phyloP scores from a whole-genome alignment of 2,329 filamentous ascomycete genomes.

The Alternaria metachromatica region DNA sequence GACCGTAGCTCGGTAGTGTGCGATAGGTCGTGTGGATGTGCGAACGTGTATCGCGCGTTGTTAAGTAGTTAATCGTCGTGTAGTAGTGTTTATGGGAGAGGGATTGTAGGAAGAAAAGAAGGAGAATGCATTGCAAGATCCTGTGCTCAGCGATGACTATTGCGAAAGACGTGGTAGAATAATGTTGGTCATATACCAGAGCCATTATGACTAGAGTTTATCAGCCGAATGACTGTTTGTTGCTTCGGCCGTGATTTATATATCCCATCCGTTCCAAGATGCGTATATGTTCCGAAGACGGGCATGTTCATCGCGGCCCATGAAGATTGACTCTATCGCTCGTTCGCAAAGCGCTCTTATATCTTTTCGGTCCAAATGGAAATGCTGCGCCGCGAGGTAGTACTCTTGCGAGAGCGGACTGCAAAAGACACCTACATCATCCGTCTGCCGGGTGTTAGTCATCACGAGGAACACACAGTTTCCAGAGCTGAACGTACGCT shows the following conservation, averaged over 20 bases:
- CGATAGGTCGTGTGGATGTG: no score
- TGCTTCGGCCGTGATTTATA: not conserved
- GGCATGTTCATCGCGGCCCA: slow-evolving; percentile 65
- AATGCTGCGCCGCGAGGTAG: slow-evolving; percentile 73
- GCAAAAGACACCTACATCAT: slow-evolving; percentile 83
- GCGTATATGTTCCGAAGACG: slow-evolving; percentile 51
- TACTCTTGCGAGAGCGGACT: slow-evolving; percentile 81
- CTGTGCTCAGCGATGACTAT: not conserved
- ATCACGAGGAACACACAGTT: not conserved
- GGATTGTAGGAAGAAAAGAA: not conserved
- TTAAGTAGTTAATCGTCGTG: no score
- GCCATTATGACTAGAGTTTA: not conserved
- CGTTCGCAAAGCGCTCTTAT: slow-evolving; percentile 65
- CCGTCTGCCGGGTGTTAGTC: slow-evolving; percentile 63
- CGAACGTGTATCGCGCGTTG: no score
- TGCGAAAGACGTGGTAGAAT: not conserved
- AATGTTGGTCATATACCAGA: not conserved
- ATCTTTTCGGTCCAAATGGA: slow-evolving; percentile 60
- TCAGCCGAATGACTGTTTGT: not conserved
- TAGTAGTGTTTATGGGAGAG: no score
- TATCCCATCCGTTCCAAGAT: slow-evolving; percentile 29
- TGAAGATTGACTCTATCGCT: slow-evolving; percentile 71
- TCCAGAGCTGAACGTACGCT: slow-evolving; percentile 65
- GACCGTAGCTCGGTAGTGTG: no score
- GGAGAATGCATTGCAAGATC: not conserved